Evolutionary conservation across 1,284 basidiomycete genomes (phyloP), one percentile per base, ranked within the genome.

Genomic region (Boletellus sp.): DNA sequence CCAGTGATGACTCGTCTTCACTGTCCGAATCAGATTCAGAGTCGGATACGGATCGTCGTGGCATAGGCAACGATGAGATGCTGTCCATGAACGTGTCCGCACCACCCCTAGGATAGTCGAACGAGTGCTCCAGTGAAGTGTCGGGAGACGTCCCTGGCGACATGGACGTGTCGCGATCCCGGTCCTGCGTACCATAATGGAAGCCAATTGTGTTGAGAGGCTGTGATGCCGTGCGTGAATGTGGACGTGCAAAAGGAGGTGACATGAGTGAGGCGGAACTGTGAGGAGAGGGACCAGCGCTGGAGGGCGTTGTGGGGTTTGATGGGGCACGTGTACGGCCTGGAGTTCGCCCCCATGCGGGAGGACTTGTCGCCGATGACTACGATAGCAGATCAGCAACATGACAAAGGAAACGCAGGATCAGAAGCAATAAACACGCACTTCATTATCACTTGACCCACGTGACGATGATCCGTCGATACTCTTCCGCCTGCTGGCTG

Each of bases 401-500:
- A 7, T 51, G 26, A 6, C n/a, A 32, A 44, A 28, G 8, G 28
- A 53, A 61, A 61, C 32, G 41, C 18, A 38, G 6, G 28, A 40
- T 21, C 1, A 46, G 12, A 48, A 12, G 41, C 2, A 18, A 45
- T 33, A 24, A 37, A 64, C 15, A 68, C 77, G 50, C 48, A 88
- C 86, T 75, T 90, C 87, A 5, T 81, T 82, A 59, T 90, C 87
- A 58, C 86, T 89, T 40, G 65, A 55, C 16, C 70, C 62, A 30
- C 71, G 73, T 44, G 68, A 68, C 36, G 73, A 71, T 22, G 73
- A 69, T 52, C 86, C 82, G 12, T 83, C 85, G 58, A 86, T 79
- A 54, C 86, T 89, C 70, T 77, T 85, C 44, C 86, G 73, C 49
- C 87, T 74, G 41, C 74, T 70, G 7, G 81, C 76, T 40, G 85